phyloP scores from a whole-genome alignment of 1,139 yeast genomes.

The Yamadazyma sp. region DNA sequence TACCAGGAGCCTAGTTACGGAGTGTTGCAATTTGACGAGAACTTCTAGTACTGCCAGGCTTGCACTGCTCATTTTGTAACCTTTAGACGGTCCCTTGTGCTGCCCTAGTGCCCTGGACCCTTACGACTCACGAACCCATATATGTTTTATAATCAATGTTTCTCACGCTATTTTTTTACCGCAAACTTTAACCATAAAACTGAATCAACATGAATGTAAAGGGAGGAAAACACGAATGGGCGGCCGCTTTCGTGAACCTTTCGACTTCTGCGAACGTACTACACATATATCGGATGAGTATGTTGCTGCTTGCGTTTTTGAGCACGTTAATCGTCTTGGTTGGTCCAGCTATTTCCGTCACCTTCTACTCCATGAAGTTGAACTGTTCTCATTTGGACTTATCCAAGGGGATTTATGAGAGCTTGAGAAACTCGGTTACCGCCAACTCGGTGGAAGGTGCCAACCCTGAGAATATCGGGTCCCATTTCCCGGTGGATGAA shows the following conservation, averaged over 20 bases:
- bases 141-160: no score
- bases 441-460: constrained; percentile 4
- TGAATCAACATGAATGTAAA: background rate
- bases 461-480: constrained; percentile 1
- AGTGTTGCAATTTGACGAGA: constrained; percentile 45
- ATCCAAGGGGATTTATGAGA: constrained; percentile 49
- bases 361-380: constrained; percentile 37
- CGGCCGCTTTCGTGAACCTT: constrained; percentile 1
- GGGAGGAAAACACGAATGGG: constrained; percentile 1
- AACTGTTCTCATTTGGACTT: constrained; percentile 53
- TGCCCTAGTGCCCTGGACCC: no score
- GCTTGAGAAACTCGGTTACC: constrained; percentile 39
- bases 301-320: constrained; percentile 23
- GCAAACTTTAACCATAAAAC: no score
- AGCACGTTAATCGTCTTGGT: constrained; percentile 26
- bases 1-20: constrained; percentile 38
- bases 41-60: constrained; percentile 26
- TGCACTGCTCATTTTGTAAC: constrained; percentile 1
- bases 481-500: constrained; percentile 31
- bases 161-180: no score
- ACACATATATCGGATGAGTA: constrained; percentile 27
- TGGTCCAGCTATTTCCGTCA: constrained; percentile 26
- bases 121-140: no score
- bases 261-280: constrained; percentile 25
- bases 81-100: no score